Conservation (phyloP, 768 basidiomycete species). For the Heimioporus sp. region DNA sequence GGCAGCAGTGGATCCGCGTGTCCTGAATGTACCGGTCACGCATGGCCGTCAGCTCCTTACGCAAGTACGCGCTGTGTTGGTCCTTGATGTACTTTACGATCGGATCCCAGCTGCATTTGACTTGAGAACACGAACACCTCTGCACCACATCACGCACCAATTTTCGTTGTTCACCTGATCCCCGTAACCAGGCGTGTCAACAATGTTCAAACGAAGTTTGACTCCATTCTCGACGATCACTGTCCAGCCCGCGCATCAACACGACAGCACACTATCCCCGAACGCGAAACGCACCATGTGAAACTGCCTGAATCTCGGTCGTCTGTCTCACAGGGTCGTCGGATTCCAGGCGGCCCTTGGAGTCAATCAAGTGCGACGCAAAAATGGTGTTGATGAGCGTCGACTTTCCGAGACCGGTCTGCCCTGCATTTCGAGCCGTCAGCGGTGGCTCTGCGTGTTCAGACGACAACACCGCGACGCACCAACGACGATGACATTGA, state of each 20-base stretch:
- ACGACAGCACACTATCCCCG: not conserved
- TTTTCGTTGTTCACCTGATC: conserved; percentile 99
- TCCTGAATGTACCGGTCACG: conserved; percentile 98
- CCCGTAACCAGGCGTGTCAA: conserved; percentile 98
- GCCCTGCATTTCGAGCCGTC: conserved; percentile 50
- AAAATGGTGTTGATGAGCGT: conserved; percentile 99
- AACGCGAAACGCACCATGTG: conserved; percentile 67
- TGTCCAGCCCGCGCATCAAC: conserved; percentile 31
- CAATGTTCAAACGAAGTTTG: conserved; percentile 91
- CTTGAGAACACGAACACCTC: conserved; percentile 2
- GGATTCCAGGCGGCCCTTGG: conserved; percentile 87
- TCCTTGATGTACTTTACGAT: conserved; percentile 99
- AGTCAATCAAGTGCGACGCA: conserved; percentile 96
- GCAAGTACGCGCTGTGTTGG: conserved; percentile 97
- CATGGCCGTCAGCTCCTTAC: conserved; percentile 98
- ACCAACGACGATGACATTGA: conserved; percentile 98
- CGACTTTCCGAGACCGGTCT: conserved; percentile 97
- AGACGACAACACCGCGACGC: conserved; percentile 30
- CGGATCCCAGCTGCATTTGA: conserved; percentile 81
- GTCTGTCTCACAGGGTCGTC: conserved; percentile 93
- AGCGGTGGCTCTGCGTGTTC: not conserved
- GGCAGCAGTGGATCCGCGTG: conserved; percentile 96
- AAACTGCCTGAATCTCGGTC: conserved; percentile 93
- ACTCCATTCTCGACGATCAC: conserved; percentile 98
- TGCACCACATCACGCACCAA: conserved; percentile 56